These are phyloP conservation scores for Achaetomiella virescens DNA, from an alignment of 495 filamentous ascomycete species.

Conservation along the genomic window DNA sequence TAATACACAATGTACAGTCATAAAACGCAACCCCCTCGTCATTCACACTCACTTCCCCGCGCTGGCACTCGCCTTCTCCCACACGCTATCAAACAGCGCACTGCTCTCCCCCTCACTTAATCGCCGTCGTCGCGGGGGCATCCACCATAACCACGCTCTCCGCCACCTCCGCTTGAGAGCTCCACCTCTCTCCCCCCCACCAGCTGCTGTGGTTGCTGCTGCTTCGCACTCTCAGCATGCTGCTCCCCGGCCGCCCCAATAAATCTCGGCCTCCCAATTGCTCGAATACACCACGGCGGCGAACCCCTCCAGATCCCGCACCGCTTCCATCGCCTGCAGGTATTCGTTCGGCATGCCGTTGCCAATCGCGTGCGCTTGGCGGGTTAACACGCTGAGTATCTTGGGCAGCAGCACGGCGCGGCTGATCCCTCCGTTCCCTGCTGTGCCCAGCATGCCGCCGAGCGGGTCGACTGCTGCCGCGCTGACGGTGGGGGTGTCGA, in stretches of 20 bases:
- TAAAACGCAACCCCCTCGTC: background rate
- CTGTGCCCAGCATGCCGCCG: background rate
- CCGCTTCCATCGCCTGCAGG: constrained; percentile 72
- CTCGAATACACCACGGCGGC: constrained; percentile 90
- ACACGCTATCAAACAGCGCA: constrained; percentile 56
- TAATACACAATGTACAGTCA: background rate
- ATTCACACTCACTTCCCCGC: background rate
- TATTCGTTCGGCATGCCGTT: constrained; percentile 85
- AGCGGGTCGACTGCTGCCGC: constrained; percentile 32
- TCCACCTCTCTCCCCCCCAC: background rate
- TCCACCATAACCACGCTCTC: constrained; percentile 45
- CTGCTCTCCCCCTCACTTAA: constrained; percentile 26
- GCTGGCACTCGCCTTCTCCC: constrained; percentile 48
- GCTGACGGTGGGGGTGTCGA: constrained; percentile 50
- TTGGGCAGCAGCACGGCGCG: constrained; percentile 77
- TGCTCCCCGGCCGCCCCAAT: constrained; percentile 32
- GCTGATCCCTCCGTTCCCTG: constrained; percentile 33
- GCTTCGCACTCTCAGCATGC: constrained; percentile 11
- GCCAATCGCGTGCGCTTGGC: constrained; percentile 85
- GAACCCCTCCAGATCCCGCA: constrained; percentile 85
- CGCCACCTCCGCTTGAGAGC: background rate
- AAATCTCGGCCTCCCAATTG: constrained; percentile 74
- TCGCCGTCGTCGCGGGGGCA: background rate
- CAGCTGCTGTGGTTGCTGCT: constrained; percentile 3
- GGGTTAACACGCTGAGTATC: constrained; percentile 75